Conservation (phyloP, 371 early-diverging fungal genomes). For the Lichtheimia corymbifera region DNA sequence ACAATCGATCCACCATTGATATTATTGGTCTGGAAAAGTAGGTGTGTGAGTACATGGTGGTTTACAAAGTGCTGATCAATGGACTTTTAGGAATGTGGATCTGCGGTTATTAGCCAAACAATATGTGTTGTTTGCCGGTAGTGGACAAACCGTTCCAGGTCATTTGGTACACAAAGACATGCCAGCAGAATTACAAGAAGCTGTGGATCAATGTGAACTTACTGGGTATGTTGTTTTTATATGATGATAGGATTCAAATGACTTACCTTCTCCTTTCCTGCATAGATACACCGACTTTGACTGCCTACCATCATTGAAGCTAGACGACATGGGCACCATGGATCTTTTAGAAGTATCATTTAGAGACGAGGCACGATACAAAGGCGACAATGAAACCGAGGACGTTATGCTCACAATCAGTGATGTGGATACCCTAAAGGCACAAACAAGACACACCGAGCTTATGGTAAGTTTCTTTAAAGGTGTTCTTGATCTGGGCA, state of each 20-base stretch:
- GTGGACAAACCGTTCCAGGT: neutral
- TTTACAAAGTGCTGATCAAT: neutral
- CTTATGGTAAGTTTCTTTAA: conserved; percentile 21
- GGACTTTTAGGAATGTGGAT: conserved; percentile 26
- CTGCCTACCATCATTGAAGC: conserved; percentile 21
- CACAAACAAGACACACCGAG: conserved; percentile 25
- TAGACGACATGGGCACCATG: conserved; percentile 14
- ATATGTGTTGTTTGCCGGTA: conserved; percentile 8
- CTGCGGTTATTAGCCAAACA: conserved; percentile 32
- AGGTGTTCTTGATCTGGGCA: too few species aligned
- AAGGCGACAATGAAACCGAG: conserved; percentile 4
- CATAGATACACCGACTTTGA: conserved; percentile 32
- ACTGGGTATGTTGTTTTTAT: conserved; percentile 16
- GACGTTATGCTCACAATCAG: conserved; percentile 24
- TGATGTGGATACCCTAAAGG: conserved; percentile 35
- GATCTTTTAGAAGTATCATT: conserved; percentile 32
- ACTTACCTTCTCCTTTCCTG: too few species aligned
- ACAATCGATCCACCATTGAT: conserved; percentile 27
- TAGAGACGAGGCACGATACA: conserved; percentile 27
- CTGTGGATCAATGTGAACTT: conserved; percentile 23
- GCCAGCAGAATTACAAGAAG: conserved; percentile 7
- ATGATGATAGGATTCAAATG: neutral
- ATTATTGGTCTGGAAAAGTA: conserved; percentile 30
- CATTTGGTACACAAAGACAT: conserved; percentile 3
- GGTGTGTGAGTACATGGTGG: neutral